Evolutionary conservation across 768 basidiomycete species (phyloP), one percentile per base, ranked within the genome.

Genomic region (Tricholoma matsutake): DNA sequence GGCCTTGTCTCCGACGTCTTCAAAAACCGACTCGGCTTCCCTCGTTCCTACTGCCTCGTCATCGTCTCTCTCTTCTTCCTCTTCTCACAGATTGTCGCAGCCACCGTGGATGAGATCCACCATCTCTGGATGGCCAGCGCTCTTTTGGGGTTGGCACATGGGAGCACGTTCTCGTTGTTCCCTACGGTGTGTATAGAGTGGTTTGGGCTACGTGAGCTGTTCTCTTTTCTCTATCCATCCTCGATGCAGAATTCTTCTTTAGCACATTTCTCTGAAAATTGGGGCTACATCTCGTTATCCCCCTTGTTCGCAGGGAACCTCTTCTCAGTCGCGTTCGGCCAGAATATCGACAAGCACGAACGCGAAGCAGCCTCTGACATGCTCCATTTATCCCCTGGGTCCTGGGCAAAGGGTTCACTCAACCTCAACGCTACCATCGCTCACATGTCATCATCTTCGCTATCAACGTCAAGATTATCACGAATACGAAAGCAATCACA

Each of bases 241-340:
- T 16, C 7, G 2, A 5, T 4, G 16, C 41, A 18, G n/a, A 9
- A 45, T 22, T 16, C 18, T 43, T 6, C 7, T 29, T 29, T 13
- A 88, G 86, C 78, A 11, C 88, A 89, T 69, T 89, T 91, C 65
- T 87, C 87, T 1, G 88, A 94, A 75, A 95, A 95, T 73, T 94
- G 89, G 89, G 93, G 93, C 8, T 91, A 83, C 68, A 78, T 90
- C 25, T 83, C 85, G 18, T 73, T 92, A 52, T 83, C 90, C 0
- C 92, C 94, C 1, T 74, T 93, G 57, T n/a, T 87, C 6, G 91
- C 88, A 3, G 89, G 89, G 0, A 96, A 95, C 73, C 51, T 94
- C 1, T 91, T 94, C 71, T 93, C 92, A n/a, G 65, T 96, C 56
- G 77, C 87, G 47, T 96, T 95, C 66, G 94, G 94, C 5, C 79